Evolutionary conservation across 805 yeast species (phyloP).

Genomic region (Candida palmyrensis): DNA sequence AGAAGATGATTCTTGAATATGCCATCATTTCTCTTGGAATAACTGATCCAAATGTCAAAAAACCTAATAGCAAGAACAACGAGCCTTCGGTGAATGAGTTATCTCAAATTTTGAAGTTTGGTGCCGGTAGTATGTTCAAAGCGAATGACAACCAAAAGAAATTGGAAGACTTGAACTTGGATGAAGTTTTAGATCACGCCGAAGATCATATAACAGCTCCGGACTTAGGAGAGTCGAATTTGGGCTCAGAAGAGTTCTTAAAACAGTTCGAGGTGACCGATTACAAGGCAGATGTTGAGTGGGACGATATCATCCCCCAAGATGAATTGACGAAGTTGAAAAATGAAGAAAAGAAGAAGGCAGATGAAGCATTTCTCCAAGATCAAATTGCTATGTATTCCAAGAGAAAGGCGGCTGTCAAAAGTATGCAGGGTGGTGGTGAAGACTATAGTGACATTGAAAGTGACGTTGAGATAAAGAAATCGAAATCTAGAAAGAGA

Average conservation of each 20-base stretch:
- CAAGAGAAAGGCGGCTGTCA: constrained; percentile 72
- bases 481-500: constrained; percentile 28
- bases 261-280: constrained; percentile 98
- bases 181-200: constrained; percentile 93
- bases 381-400: constrained; percentile 87
- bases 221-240: constrained; percentile 92
- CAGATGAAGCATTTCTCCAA: constrained; percentile 81
- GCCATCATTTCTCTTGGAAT: constrained; percentile 96
- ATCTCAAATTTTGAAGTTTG: constrained; percentile 91
- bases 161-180: constrained; percentile 89
- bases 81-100: constrained; percentile 85
- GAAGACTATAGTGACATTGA: constrained; percentile 38
- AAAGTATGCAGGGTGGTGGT: constrained; percentile 39
- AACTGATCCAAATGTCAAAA: constrained; percentile 62
- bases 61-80: constrained; percentile 19
- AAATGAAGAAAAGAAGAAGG: constrained; percentile 81
- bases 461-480: constrained; percentile 34
- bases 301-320: constrained; percentile 99
- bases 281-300: constrained; percentile 94
- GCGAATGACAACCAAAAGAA: constrained; percentile 94
- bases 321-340: constrained; percentile 85
- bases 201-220: constrained; percentile 97
- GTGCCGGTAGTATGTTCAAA: constrained; percentile 98
- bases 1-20: constrained; percentile 96
- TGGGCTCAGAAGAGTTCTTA: constrained; percentile 97